Evolutionary conservation across 192 early-diverging fungal genomes (phyloP), one percentile per base, ranked within the genome.

Genomic region (Coemansia brasiliensis): DNA sequence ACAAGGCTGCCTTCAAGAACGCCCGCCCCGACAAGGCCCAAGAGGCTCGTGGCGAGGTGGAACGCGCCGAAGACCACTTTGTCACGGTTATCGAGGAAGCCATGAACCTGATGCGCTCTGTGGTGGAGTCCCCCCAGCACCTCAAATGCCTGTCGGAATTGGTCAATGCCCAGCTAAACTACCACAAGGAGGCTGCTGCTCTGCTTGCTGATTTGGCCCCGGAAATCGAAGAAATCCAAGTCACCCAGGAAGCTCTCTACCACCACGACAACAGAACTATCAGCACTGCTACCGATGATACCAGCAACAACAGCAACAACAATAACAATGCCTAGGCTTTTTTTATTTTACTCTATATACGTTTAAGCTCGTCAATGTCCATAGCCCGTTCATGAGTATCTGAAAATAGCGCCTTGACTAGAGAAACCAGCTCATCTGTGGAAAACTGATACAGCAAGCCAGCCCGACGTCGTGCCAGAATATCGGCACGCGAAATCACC

Each of bases 31-130:
- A 89, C 27, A 70, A 74, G 24, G 86, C 84, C 7, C 94, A 96
- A 37, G 86, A 79, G 27, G 84, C 84, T 20, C 83, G 92, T 21
- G 63, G 83, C 5, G 93, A 96, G 52, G 90, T 96, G n/a, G 91
- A 94, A 65, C 79, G 87, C 35, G 88, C 92, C 15, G 94, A 99
- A 73, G 96, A 98, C 82, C 86, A 89, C 51, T 98, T 97, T 85
- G 93, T 98, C 6, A 90, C 88, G 12, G 89, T 91, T 5, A 89
- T 99, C 24, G 95, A 98, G 67, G 94, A 97, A 64, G 92, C 93
- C 16, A 99, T 94, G 72, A 88, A 81, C 8, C 84, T 94, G 57
- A 99, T 99, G 96, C 91, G 90, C 66, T 75, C 87, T 20, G 92
- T 94, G 7, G 84, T 98, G 22, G 94, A 93, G 63, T 79, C 82